Conservation (phyloP, 495 filamentous ascomycete species). For the Podospora sp. region DNA sequence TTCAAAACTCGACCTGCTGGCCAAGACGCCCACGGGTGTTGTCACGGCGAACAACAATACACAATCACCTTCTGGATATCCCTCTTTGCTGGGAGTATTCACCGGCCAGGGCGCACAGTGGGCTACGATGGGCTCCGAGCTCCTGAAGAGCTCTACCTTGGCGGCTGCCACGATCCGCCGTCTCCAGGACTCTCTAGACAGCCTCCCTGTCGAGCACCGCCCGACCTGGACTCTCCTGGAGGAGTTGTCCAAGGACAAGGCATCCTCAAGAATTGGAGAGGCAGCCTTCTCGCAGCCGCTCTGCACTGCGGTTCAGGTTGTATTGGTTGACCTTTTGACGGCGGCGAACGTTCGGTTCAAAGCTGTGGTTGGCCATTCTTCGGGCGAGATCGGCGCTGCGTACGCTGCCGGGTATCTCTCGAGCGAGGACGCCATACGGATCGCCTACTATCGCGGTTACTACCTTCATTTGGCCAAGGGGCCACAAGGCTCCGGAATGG, state of each 20-base stretch:
- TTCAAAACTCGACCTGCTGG: constrained; percentile 7
- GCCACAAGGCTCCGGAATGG: constrained; percentile 20
- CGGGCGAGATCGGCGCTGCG: constrained; percentile 60
- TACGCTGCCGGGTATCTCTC: constrained; percentile 46
- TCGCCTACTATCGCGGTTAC: constrained; percentile 29
- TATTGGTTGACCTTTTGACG: constrained; percentile 50
- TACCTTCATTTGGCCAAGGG: constrained; percentile 29
- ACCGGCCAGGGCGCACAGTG: constrained; percentile 34
- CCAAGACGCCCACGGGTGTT: constrained; percentile 12
- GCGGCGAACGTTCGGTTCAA: constrained; percentile 43
- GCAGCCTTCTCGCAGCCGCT: constrained; percentile 51
- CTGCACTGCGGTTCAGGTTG: constrained; percentile 53
- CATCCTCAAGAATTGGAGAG: constrained; percentile 30
- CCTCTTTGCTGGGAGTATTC: constrained; percentile 22
- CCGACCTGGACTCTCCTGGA: constrained; percentile 32
- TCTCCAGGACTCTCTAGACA: constrained; percentile 17
- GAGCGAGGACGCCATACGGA: constrained; percentile 27
- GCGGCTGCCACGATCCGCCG: not conserved
- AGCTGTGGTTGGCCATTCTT: constrained; percentile 61
- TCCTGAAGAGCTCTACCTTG: constrained; percentile 1
- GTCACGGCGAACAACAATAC: constrained; percentile 4
- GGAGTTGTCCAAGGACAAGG: constrained; percentile 22
- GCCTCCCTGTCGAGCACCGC: constrained; percentile 15
- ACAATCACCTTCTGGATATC: not conserved
- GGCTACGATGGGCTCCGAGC: constrained; percentile 23